Evolutionary conservation across 2,329 filamentous ascomycete species (phyloP), one percentile per base, ranked within the genome.

Genomic region (Neofusicoccum sp.): DNA sequence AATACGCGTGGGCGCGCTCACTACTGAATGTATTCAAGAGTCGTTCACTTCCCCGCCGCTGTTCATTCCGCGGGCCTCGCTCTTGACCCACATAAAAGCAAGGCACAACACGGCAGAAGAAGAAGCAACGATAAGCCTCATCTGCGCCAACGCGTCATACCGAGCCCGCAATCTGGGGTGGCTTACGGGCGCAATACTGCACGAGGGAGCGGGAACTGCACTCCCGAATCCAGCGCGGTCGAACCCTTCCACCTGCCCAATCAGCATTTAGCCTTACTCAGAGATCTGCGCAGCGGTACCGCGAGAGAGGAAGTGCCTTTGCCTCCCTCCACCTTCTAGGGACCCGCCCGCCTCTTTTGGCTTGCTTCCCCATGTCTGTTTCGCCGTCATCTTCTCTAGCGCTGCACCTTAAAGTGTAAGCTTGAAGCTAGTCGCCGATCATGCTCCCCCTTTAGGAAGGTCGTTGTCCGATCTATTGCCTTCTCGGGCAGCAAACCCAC

Each of bases 341-440:
- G 16, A 9, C 34, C 52, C 37, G 22, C 37, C 37, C 43, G 52
- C 52, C 31, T 7, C 9, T 34, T 44, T 6, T 11, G 16, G 37
- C 16, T 7, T 5, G 8, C 11, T 43, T 31, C 28, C 14, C 52
- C 37, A 33, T 4, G 37, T 4, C 12, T 39, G 14, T 2, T 56
- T 29, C 28, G 28, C 37, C 28, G 12, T 29, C 28, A 11, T 22
- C 7, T 41, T 28, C 14, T n/a, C n/a, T 56, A 56, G 52, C 28
- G 52, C 52, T 44, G 52, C 52, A 34, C 33, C 52, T 56, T 31
- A 22, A 9, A 56, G 31, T 9, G 16, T 43, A 56, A 43, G 50
- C 50, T 56, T 56, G 37, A 34, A 37, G 22, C n/a, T 43, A 11
- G 37, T 12, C 3, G 50, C 6, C 9, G 9, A 54, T 54, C 50